Base-by-base conservation (phyloP, 2,329 filamentous ascomycete species). In the Diaporthe vexans region DNA sequence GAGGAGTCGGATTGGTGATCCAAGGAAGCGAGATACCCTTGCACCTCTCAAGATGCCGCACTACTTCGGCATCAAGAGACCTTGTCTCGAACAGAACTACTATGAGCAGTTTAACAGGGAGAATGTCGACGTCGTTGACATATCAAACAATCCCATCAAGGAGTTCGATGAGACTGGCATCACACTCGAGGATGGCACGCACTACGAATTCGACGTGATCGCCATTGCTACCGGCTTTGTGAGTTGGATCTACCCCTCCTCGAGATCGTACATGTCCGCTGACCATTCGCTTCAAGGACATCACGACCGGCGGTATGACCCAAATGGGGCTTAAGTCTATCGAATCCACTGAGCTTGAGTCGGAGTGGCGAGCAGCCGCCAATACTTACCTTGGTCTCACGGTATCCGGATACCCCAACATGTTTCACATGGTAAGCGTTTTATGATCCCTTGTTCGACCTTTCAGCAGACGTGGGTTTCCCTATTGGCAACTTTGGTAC, bases 21-120 rank as follows among this genome's bases (percentile, higher is more conserved):
- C 88, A 0, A 80, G 80, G 35, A 84, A 86, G 76, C 81, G 85
- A 35, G 86, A 90, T 19, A 75, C 91, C 2, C 82, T 91, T 9
- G 89, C 89, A 0, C 90, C 90, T 0, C 77, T 83, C 11, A 79
- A 87, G 59, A 86, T 85, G 80, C 89, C 86, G 0, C 87, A 91
- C 72, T 86, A 83, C 35, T 91, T 89, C 77, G 90, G 88, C 10
- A 82, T 85, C 54, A 91, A 90, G 80, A 84, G 88, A 17, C 82
- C 84, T 2, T 85, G 82, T 65, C 80, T 87, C 0, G 85, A 87
- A 77, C 73, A 81, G 8, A 79, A 81, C 70, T 88, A 87, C 80
- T 88, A 84, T 68, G 86, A 87, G 77, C 83, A 86, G 79, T 87
- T 88, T 75, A 87, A 87, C 79, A 80, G 84, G 35, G 77, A 81